Evolutionary conservation across 305 asterid species (phyloP), one percentile per base, ranked within the genome.

Genomic region (Striga hermonthica): DNA sequence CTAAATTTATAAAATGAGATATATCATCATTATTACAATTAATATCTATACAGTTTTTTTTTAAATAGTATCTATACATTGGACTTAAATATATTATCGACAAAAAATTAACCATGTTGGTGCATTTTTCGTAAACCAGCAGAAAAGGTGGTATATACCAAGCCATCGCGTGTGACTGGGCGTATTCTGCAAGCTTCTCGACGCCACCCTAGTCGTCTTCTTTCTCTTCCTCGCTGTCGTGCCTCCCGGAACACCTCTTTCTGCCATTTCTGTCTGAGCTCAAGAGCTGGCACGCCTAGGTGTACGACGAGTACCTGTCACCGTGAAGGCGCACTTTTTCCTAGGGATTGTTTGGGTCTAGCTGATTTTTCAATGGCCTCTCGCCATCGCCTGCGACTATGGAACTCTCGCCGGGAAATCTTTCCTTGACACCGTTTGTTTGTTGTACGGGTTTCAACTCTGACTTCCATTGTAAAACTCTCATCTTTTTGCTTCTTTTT

Each of bases 321-420:
- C 81, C 2, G 96, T 88, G 57, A 88, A 88, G 74, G 96, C 97
- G 28, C 84, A 82, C 74, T 93, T 90, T 87, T 93, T 84, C 31
- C 84, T 85, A 5, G 97, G 95, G 11, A 9, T 88, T 70, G 70
- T 93, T 39, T 85, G 91, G 92, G 39, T 90, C 22, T 95, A 93
- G 81, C 95, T 93, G 10, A 39, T 90, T 41, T 84, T 88, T 74
- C 92, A 86, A 62, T 88, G 97, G 95, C 96, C 96, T 57, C 95
- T 93, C 41, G 81, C 95, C 41, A 9, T 90, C 22, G 76, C 86
- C 14, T 77, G 66, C 57, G 73, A 83, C 38, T 88, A 88, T 53
- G 95, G 79, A 12, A 84, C 90, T 64, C 80, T 66, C 8, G 77
- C 88, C 37, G 81, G 84, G 8, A 93, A 84, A 63, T 73, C 99